Base-by-base conservation (phyloP, 1,139 yeast genomes). In the Taphrina deformans region DNA sequence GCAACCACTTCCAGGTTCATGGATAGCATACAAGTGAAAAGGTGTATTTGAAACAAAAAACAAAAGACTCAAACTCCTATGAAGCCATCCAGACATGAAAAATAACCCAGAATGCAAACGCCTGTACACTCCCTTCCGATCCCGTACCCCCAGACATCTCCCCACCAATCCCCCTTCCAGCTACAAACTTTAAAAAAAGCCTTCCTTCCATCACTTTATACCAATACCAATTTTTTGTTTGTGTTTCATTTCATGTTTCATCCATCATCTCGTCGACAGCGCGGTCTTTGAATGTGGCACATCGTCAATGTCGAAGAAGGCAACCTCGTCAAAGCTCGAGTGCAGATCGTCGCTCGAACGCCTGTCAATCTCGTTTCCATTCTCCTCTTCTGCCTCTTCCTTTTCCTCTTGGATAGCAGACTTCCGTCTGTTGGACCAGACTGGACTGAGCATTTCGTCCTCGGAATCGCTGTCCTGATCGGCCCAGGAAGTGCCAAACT, bases 401-500 rank as follows among this genome's bases (percentile, higher is more conserved):
- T 38, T 38, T 18, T 35, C 58, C 58, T 53, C 58, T 16, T 53
- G 14, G 35, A 53, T 53, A 21, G 58, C 40, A n/a, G 58, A 53
- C 29, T 33, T 51, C 14, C 44, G 44, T 23, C 58, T 16, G 21
- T 29, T 38, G 29, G 58, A 38, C 40, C 58, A 31, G 9, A 29
- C 40, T 4, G 58, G 48, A 23, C 35, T 53, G 21, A 26, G 24
- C 23, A 35, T 33, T 7, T 59, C 63, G 18, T 46, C 55, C 33
- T 59, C 69, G 45, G 66, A 65, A 61, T 67, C 66, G 62, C 68
- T 69, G 51, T 70, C 73, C 59, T 74, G 60, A 65, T 75, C 77
- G 51, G 74, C 69, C 77, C 77, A 75, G 58, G 74, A 72, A 65
- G 72, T 74, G 67, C 76, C 76, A 55, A 73, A 72, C 68, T 73